These are phyloP conservation scores for Dothistroma septosporum DNA, from an alignment of 2,329 filamentous ascomycete species.

Conservation along the genomic window DNA sequence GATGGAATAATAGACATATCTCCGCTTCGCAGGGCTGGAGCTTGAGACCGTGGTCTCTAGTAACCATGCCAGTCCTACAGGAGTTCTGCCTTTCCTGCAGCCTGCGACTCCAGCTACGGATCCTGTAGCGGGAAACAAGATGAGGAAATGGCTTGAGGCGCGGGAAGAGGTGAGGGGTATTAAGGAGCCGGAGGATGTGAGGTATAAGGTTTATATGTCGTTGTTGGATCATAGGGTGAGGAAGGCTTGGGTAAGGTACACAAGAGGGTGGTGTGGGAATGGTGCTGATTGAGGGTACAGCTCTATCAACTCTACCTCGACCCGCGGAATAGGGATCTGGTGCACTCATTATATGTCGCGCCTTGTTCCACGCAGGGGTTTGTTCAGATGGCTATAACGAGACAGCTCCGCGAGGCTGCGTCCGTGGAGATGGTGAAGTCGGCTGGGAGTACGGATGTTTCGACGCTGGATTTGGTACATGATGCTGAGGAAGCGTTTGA, in stretches of 20 bases:
- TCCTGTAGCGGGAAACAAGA: slow-evolving; percentile 57
- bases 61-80: slow-evolving; percentile 89
- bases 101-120: slow-evolving; percentile 44
- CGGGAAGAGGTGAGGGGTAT: slow-evolving; percentile 26
- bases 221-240: slow-evolving; percentile 74
- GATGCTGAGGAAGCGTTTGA: slow-evolving; percentile 61
- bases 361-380: slow-evolving; percentile 56
- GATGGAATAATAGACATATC: slow-evolving; percentile 60
- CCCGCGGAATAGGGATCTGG: slow-evolving; percentile 63
- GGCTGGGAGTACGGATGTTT: slow-evolving; percentile 32
- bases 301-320: slow-evolving; percentile 79
- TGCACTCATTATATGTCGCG: slow-evolving; percentile 66
- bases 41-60: slow-evolving; percentile 68
- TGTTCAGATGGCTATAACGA: slow-evolving; percentile 60
- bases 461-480: slow-evolving; percentile 53
- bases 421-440: slow-evolving; percentile 67
- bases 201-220: slow-evolving; percentile 71
- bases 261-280: background rate
- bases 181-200: slow-evolving; percentile 49
- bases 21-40: slow-evolving; percentile 69
- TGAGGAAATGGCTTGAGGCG: slow-evolving; percentile 63
- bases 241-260: slow-evolving; percentile 68
- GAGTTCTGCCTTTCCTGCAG: slow-evolving; percentile 82
- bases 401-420: slow-evolving; percentile 69
- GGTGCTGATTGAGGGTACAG: slow-evolving; percentile 33